Evolutionary conservation across 352 stramenopile genomes (phyloP).

Genomic region (Globisporangium paroecandrum): DNA sequence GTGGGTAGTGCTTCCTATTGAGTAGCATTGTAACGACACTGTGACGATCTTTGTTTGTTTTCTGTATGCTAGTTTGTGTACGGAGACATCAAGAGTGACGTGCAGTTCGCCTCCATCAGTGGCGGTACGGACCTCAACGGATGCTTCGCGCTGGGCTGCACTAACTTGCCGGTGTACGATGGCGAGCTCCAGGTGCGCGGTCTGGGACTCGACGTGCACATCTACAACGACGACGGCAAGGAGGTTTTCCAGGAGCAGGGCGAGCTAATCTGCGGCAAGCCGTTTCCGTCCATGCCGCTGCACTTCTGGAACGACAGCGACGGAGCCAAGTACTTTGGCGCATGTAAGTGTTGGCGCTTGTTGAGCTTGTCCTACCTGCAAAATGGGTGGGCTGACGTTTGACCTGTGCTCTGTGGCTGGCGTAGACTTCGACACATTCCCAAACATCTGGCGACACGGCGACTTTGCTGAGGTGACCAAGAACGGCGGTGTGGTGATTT

Average conservation of each 20-base stretch:
- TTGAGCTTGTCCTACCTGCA: not conserved
- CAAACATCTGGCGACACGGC: constrained; percentile 74
- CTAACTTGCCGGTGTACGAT: constrained; percentile 73
- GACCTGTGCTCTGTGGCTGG: not conserved
- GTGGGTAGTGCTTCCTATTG: not conserved
- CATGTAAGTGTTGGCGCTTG: constrained; percentile 39
- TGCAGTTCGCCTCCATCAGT: constrained; percentile 81
- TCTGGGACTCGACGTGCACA: constrained; percentile 75
- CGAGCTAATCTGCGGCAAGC: constrained; percentile 67
- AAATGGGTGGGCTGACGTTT: not conserved
- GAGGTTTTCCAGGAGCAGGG: constrained; percentile 46
- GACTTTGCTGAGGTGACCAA: constrained; percentile 76
- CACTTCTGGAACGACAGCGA: constrained; percentile 77
- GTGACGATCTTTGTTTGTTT: not conserved
- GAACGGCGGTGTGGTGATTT: constrained; percentile 64
- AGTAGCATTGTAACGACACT: not conserved
- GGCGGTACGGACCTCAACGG: constrained; percentile 83
- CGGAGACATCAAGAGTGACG: constrained; percentile 63
- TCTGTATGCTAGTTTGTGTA: constrained; percentile 54
- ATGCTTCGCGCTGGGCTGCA: constrained; percentile 72
- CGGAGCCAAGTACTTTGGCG: constrained; percentile 71
- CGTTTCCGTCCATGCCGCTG: constrained; percentile 84
- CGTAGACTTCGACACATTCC: constrained; percentile 76
- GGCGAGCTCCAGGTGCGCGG: constrained; percentile 79
- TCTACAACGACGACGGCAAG: constrained; percentile 63